Conservation (phyloP, 306 rosid genomes). For the Pachyrhizus erosus region DNA sequence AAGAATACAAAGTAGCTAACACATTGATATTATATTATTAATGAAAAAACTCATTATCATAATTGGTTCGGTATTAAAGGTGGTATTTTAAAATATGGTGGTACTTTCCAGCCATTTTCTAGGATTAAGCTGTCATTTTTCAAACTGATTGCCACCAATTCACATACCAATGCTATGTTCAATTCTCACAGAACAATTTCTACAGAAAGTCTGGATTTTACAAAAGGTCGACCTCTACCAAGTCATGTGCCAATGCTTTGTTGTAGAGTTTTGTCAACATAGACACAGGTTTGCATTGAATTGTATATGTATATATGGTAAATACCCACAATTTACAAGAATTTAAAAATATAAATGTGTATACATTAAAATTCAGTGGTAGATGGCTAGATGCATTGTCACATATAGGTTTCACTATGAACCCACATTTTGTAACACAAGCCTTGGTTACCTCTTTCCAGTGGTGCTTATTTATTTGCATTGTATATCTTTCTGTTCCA, state of each 20-base stretch:
- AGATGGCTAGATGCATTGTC: background rate
- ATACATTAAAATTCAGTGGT: background rate
- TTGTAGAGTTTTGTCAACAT: background rate
- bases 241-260: background rate
- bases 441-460: background rate
- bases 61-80: background rate
- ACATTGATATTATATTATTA: background rate
- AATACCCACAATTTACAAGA: background rate
- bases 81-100: slow-evolving; percentile 1
- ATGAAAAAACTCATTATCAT: background rate
- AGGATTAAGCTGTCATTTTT: slow-evolving; percentile 8
- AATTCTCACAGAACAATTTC: background rate
- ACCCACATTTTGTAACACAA: background rate
- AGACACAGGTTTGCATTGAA: background rate
- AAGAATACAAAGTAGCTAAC: background rate
- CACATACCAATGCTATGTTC: slow-evolving; percentile 6
- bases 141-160: background rate
- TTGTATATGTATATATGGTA: background rate
- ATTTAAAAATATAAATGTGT: background rate
- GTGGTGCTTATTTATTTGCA: background rate
- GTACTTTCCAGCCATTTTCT: background rate
- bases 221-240: slow-evolving; percentile 10
- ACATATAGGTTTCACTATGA: background rate
- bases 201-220: background rate
- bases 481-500: background rate